Evolutionary conservation across 306 rosid genomes (phyloP), one percentile per base, ranked within the genome.

Genomic region (Cicer pinnatifidum): DNA sequence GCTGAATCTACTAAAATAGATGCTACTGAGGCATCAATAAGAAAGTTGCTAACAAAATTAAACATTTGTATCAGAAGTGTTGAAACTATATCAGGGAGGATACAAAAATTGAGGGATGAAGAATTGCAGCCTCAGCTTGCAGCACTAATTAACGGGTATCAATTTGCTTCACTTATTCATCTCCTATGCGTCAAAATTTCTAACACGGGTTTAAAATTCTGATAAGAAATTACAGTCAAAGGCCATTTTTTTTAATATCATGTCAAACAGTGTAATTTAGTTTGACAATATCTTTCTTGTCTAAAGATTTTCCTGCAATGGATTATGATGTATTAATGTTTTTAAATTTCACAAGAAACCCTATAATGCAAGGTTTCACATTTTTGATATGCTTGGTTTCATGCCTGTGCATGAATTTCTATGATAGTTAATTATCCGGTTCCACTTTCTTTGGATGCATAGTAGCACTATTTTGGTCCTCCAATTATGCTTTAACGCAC

Each of bases 121-220:
- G 99, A 95, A 72, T 83, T 95, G 88, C 87, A 82, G 86, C 99
- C 99, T 66, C 96, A 91, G 80, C 84, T 95, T 79, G 85, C 89
- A 9, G 92, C 88, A 57, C 83, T 95, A 76, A 87, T 95, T 82
- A 82, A 83, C 40, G 99, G 99, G 99, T 95, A 94, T 82, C 35
- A 40, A 81, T n/a, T 83, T 78, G 71, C 82, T 78, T 76, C 61
- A 10, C 77, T 79, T 56, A 13, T 72, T 68, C 72, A 40, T 82
- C 77, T 56, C 23, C 69, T 56, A 11, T 67, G 71, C 28, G 40
- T 61, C 62, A 4, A 52, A 53, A 20, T 50, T 64, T 56, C 68
- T 67, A 11, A 10, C 17, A 38, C 7, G 13, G 28, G 8, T 11
- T 71, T 63, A 48, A 61, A 45, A 44, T 43, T 63, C 19, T 57